phyloP scores from a whole-genome alignment of 1,284 basidiomycete genomes.

The Papiliotrema fonsecae region DNA sequence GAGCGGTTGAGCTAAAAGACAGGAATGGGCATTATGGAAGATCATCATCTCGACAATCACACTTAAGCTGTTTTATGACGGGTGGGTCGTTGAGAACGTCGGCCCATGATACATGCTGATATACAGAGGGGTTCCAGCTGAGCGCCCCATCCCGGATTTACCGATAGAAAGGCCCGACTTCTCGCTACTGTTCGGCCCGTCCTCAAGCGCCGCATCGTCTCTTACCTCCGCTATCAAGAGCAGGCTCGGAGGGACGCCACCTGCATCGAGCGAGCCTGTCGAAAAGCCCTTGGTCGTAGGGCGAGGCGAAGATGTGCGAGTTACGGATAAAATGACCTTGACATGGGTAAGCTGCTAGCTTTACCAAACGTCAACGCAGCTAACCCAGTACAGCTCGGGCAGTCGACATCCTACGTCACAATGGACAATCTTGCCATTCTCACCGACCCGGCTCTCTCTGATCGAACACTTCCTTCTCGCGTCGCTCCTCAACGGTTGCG shows the following conservation, averaged over 20 bases:
- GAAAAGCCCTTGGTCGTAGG: neutral
- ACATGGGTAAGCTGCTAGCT: slow-evolving; percentile 29
- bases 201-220: neutral
- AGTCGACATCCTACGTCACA: slow-evolving; percentile 50
- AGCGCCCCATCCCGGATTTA: slow-evolving; percentile 38
- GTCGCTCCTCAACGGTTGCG: slow-evolving; percentile 48
- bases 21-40: slow-evolving; percentile 47
- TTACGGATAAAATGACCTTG: slow-evolving; percentile 42
- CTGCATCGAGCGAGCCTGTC: too few species aligned
- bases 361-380: neutral
- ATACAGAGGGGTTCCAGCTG: slow-evolving; percentile 30
- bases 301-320: slow-evolving; percentile 27
- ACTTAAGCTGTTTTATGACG: slow-evolving; percentile 41
- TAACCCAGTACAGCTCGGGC: slow-evolving; percentile 40
- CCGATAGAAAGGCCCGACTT: slow-evolving; percentile 42
- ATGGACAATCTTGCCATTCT: slow-evolving; percentile 50
- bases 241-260: too few species aligned
- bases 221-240: too few species aligned
- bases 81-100: slow-evolving; percentile 12
- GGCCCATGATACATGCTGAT: neutral
- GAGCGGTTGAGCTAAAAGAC: neutral
- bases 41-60: slow-evolving; percentile 39
- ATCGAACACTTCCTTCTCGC: slow-evolving; percentile 46
- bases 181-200: slow-evolving; percentile 31
- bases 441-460: slow-evolving; percentile 52